These are phyloP conservation scores for Stephanodiscus minutulus DNA, from an alignment of 108 stramenopile species.

Conservation along the genomic window DNA sequence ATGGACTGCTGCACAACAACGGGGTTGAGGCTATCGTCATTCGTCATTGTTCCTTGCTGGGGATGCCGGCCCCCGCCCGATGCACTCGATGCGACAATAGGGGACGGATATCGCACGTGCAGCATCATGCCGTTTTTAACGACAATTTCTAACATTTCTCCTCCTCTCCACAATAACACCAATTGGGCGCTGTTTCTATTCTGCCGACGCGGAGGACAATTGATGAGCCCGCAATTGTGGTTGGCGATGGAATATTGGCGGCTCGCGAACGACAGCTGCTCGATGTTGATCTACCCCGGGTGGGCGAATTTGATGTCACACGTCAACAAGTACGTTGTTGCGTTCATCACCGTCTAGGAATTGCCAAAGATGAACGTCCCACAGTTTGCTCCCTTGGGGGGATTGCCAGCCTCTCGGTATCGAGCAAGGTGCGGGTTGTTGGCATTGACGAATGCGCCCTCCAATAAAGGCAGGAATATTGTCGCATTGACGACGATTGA, in stretches of 20 bases:
- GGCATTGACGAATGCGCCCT: constrained; percentile 46
- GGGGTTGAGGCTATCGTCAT: too few relatives aligned
- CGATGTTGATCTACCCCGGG: constrained; percentile 49
- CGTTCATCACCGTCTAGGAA: too few relatives aligned
- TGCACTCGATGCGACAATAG: neutral
- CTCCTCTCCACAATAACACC: neutral
- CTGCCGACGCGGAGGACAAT: neutral
- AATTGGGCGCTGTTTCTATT: neutral
- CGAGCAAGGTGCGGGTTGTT: constrained; percentile 44
- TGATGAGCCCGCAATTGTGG: constrained; percentile 4
- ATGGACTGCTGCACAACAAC: too few relatives aligned
- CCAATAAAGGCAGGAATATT: constrained; percentile 39
- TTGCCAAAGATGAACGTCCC: constrained; percentile 3
- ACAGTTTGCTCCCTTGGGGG: constrained; percentile 19
- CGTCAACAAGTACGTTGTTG: neutral
- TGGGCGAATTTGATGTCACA: constrained; percentile 35
- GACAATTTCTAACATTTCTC: constrained; percentile 10
- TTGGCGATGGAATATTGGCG: constrained; percentile 49
- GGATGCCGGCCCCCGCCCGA: neutral
- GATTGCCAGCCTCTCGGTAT: constrained; percentile 5
- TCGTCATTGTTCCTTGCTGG: neutral
- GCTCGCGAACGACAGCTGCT: constrained; percentile 60
- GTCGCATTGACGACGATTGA: constrained; percentile 30
- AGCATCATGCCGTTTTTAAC: constrained; percentile 41
- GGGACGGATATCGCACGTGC: constrained; percentile 48